These are phyloP conservation scores for Pyrenula massariospora DNA, from an alignment of 495 filamentous ascomycete genomes.

Conservation along the genomic window DNA sequence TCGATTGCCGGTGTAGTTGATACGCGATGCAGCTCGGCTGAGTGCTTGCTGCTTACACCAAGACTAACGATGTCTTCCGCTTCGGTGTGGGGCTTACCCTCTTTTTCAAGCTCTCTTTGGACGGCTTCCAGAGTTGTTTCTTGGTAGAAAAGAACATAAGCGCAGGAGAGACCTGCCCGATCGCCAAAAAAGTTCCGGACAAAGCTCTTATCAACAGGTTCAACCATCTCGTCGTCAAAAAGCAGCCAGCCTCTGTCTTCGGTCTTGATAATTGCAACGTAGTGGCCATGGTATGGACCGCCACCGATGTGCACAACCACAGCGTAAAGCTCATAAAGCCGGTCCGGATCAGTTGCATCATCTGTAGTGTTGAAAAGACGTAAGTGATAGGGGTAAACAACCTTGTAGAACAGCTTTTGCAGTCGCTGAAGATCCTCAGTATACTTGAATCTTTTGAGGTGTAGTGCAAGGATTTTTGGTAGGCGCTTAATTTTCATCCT, in stretches of 20 bases:
- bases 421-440: slow-evolving; percentile 86
- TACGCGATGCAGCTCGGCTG: neutral
- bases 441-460: slow-evolving; percentile 96
- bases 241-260: slow-evolving; percentile 90
- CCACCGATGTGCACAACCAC: slow-evolving; percentile 98
- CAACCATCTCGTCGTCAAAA: slow-evolving; percentile 97
- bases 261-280: slow-evolving; percentile 95
- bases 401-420: slow-evolving; percentile 93
- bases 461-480: slow-evolving; percentile 81
- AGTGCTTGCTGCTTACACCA: neutral
- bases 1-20: slow-evolving; percentile 14
- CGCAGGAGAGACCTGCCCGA: slow-evolving; percentile 79
- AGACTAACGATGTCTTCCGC: slow-evolving; percentile 26
- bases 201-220: slow-evolving; percentile 92
- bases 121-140: slow-evolving; percentile 89
- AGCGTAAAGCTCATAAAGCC: slow-evolving; percentile 91
- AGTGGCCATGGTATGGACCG: slow-evolving; percentile 96
- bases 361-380: slow-evolving; percentile 97
- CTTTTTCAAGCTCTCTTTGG: slow-evolving; percentile 67
- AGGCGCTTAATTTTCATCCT: slow-evolving; percentile 97
- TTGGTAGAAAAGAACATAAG: slow-evolving; percentile 96
- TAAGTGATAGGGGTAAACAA: slow-evolving; percentile 92
- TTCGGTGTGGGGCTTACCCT: slow-evolving; percentile 56
- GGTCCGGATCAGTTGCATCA: slow-evolving; percentile 89
- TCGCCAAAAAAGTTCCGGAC: slow-evolving; percentile 98